Evolutionary conservation across 495 filamentous ascomycete species (phyloP).

Genomic region (Penicillium parvum): DNA sequence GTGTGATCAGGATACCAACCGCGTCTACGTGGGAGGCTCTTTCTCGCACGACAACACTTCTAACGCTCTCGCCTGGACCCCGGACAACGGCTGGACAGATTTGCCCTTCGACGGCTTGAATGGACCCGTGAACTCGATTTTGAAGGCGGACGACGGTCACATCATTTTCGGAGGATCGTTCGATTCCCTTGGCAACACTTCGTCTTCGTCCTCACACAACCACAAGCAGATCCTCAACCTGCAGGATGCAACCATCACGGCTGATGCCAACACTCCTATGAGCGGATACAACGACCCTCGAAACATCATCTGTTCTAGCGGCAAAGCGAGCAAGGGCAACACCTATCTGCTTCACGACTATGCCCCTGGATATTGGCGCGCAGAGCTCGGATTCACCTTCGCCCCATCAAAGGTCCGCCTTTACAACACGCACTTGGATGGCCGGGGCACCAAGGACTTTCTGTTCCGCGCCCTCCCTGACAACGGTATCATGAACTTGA

Average conservation of each 20-base stretch:
- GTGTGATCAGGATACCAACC: conserved; percentile 77
- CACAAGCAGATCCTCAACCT: conserved; percentile 79
- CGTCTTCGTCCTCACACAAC: conserved; percentile 39
- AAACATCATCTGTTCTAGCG: conserved; percentile 78
- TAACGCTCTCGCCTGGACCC: conserved; percentile 84
- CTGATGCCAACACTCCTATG: conserved; percentile 53
- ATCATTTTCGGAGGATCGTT: conserved; percentile 94
- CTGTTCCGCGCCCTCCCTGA: conserved; percentile 76
- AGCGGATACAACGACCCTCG: conserved; percentile 71
- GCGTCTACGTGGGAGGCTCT: conserved; percentile 86
- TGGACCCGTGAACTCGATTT: conserved; percentile 83
- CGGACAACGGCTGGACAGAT: conserved; percentile 66
- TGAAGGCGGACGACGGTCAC: conserved; percentile 70
- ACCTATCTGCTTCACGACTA: conserved; percentile 85
- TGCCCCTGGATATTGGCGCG: conserved; percentile 77
- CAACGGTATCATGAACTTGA: conserved; percentile 94
- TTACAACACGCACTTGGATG: conserved; percentile 83
- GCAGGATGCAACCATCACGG: conserved; percentile 65
- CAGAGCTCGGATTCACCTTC: conserved; percentile 76
- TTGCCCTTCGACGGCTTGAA: conserved; percentile 93
- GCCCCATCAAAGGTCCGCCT: conserved; percentile 79
- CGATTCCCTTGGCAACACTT: conserved; percentile 77
- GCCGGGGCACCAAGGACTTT: conserved; percentile 81
- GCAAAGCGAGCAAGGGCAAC: conserved; percentile 58
- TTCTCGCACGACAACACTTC: conserved; percentile 75